A percentile compares a stretch with the other conserved stretches of the same genome.
These are phyloP conservation scores for Orbilia javanica DNA, from an alignment of 2,329 filamentous ascomycete species.

Conservation along the genomic window DNA sequence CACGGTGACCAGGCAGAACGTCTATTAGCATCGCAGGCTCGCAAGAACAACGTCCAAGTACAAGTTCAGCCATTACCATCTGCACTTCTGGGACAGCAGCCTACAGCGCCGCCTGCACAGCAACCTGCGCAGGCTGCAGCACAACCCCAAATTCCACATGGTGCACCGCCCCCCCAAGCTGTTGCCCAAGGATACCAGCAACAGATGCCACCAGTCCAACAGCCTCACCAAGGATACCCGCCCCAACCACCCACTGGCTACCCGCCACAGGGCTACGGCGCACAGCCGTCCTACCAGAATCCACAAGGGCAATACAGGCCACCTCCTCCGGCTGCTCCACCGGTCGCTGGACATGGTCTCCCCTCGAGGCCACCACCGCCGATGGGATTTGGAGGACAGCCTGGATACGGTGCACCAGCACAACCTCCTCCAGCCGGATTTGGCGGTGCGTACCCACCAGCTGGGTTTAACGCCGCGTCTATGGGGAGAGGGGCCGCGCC, in stretches of 20 bases:
- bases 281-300: conserved; percentile 41
- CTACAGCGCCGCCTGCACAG: conserved; percentile 61
- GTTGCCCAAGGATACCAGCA: conserved; percentile 47
- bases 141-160: conserved; percentile 66
- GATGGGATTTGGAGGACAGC: conserved; percentile 60
- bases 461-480: conserved; percentile 40
- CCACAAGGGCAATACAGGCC: conserved; percentile 60
- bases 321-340: conserved; percentile 58
- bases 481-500: conserved; percentile 50
- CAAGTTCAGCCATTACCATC: conserved; percentile 81
- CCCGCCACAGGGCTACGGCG: conserved; percentile 40
- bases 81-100: conserved; percentile 73
- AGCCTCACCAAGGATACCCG: conserved; percentile 53
- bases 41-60: conserved; percentile 91
- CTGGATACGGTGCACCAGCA: conserved; percentile 68
- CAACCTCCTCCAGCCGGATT: conserved; percentile 70
- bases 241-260: conserved; percentile 61
- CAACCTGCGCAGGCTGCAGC: conserved; percentile 64
- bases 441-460: conserved; percentile 51
- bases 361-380: conserved; percentile 61
- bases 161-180: conserved; percentile 62
- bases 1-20: conserved; percentile 95
- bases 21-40: conserved; percentile 89
- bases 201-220: conserved; percentile 40
- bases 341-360: conserved; percentile 59